Evolutionary conservation across 2,329 filamentous ascomycete genomes (phyloP).

Genomic region (Nemania serpens): DNA sequence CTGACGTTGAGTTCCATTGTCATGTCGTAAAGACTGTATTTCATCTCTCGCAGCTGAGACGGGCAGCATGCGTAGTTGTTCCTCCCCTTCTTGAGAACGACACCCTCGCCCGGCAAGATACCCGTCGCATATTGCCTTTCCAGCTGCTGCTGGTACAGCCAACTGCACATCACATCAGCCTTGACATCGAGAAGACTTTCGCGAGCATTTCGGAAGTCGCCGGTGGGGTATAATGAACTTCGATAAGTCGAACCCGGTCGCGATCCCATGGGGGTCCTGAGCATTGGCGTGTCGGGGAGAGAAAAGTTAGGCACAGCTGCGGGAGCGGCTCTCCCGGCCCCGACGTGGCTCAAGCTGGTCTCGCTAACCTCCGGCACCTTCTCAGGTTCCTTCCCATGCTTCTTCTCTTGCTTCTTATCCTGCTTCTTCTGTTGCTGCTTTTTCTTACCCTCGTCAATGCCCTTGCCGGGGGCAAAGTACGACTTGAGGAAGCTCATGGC

Average conservation of each 20-base stretch:
- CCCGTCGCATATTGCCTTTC: conserved; percentile 51
- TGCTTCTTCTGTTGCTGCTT: not conserved
- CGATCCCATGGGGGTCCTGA: conserved; percentile 30
- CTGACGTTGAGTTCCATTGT: conserved; percentile 47
- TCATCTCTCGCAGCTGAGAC: conserved; percentile 44
- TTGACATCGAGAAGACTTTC: conserved; percentile 58
- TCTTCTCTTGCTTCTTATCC: conserved; percentile 17
- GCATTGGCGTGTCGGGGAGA: conserved; percentile 30
- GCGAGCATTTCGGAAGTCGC: conserved; percentile 49
- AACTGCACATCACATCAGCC: conserved; percentile 66
- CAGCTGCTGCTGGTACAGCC: conserved; percentile 65
- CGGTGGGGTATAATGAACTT: conserved; percentile 44
- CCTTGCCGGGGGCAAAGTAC: conserved; percentile 41
- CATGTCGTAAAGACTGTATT: conserved; percentile 44
- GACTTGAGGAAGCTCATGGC: conserved; percentile 43
- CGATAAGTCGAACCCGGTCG: conserved; percentile 32
- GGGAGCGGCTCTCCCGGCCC: conserved; percentile 15
- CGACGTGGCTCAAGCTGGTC: conserved; percentile 22
- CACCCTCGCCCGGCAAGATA: conserved; percentile 45
- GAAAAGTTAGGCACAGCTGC: conserved; percentile 24
- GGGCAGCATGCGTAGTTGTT: conserved; percentile 47
- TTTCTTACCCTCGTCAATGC: conserved; percentile 31
- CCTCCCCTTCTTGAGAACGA: conserved; percentile 47
- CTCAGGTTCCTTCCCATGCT: conserved; percentile 16
- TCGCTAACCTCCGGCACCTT: conserved; percentile 30